These are phyloP conservation scores for Salvia hispanica DNA, from an alignment of 257 asterid species.

Conservation along the genomic window DNA sequence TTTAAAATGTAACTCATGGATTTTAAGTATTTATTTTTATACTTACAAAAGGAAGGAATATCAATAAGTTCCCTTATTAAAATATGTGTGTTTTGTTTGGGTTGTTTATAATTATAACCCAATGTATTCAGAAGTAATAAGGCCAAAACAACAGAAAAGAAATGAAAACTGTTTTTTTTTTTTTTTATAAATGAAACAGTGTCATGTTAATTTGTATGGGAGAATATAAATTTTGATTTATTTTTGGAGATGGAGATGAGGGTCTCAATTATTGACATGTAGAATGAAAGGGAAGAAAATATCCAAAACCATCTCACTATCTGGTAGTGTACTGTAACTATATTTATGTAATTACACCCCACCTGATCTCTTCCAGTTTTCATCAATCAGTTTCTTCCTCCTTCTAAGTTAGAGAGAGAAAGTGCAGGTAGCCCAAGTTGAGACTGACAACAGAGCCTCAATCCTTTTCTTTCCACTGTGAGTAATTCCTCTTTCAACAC, in stretches of 20 bases:
- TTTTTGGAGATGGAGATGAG: constrained; percentile 10
- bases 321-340: constrained; percentile 28
- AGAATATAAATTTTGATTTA: too few relatives aligned
- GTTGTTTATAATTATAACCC: too few relatives aligned
- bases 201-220: too few relatives aligned
- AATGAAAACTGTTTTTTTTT: too few relatives aligned
- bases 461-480: constrained; percentile 22
- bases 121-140: too few relatives aligned
- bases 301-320: constrained; percentile 5
- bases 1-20: too few relatives aligned
- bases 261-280: constrained; percentile 46
- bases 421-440: constrained; percentile 34
- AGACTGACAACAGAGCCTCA: constrained; percentile 51
- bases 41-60: too few relatives aligned
- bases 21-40: too few relatives aligned
- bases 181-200: too few relatives aligned
- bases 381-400: constrained; percentile 26
- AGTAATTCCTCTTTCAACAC: constrained; percentile 11
- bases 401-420: neutral
- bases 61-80: too few relatives aligned
- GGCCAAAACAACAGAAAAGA: too few relatives aligned
- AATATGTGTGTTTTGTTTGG: too few relatives aligned
- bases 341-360: constrained; percentile 31
- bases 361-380: constrained; percentile 28
- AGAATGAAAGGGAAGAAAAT: constrained; percentile 24